A percentile compares a stretch with the other conserved stretches of the same genome.
These are phyloP conservation scores for Neofusicoccum ribis DNA, from an alignment of 2,329 filamentous ascomycete species.

Conservation along the genomic window DNA sequence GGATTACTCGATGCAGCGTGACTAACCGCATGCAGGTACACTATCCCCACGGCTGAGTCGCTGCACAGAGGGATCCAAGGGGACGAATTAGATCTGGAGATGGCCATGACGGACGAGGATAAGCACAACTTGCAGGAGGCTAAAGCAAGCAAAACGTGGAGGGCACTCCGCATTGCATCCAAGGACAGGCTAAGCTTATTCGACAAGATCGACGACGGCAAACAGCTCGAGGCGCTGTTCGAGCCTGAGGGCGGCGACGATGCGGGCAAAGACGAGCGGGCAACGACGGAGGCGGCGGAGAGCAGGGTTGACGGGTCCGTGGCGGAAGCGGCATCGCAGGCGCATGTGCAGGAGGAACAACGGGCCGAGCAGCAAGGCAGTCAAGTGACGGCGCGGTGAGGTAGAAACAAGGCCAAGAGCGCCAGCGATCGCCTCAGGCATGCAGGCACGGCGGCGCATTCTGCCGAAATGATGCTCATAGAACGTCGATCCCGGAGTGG, in stretches of 20 bases:
- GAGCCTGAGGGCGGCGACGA: constrained; percentile 39
- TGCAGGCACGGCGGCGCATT: constrained; percentile 18
- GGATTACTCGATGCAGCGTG: neutral
- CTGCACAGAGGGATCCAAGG: constrained; percentile 74
- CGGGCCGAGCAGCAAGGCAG: constrained; percentile 36
- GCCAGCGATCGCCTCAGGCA: constrained; percentile 28
- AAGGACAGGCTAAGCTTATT: constrained; percentile 73
- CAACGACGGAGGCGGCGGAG: constrained; percentile 35
- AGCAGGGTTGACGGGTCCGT: constrained; percentile 36
- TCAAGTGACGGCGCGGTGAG: constrained; percentile 38
- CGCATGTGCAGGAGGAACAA: constrained; percentile 36
- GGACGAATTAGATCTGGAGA: constrained; percentile 83
- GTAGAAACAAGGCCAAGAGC: constrained; percentile 26
- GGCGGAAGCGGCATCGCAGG: constrained; percentile 33
- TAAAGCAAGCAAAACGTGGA: constrained; percentile 89
- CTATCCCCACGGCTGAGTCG: constrained; percentile 66
- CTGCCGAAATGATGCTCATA: constrained; percentile 19
- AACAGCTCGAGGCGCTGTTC: constrained; percentile 61
- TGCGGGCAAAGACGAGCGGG: constrained; percentile 31
- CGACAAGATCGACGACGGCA: constrained; percentile 83
- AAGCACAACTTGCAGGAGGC: constrained; percentile 62
- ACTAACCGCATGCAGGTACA: constrained; percentile 55
- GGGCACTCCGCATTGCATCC: constrained; percentile 78
- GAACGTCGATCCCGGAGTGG: constrained; percentile 16
- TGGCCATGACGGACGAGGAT: constrained; percentile 67